Evolutionary conservation across 352 stramenopile species (phyloP).

Genomic region (Pilasporangium apinafurcum): DNA sequence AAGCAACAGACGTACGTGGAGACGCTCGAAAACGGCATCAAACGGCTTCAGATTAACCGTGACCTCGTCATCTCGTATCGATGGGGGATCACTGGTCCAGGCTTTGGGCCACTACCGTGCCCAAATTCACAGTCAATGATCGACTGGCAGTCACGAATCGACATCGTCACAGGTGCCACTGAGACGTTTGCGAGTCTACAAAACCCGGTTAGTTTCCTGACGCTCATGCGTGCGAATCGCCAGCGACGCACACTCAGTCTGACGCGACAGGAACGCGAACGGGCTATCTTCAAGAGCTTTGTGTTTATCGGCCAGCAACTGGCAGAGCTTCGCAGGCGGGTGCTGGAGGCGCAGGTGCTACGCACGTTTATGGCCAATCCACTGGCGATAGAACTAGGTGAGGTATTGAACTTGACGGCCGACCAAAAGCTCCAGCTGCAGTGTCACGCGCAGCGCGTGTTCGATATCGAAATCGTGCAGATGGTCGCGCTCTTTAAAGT

Average conservation of each 20-base stretch:
- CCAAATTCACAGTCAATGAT: constrained; percentile 44
- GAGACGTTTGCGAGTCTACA: constrained; percentile 67
- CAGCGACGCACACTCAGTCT: constrained; percentile 58
- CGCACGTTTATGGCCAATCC: constrained; percentile 35
- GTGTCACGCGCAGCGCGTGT: constrained; percentile 50
- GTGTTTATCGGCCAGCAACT: constrained; percentile 50
- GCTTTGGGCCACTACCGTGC: constrained; percentile 29
- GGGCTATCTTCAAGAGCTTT: constrained; percentile 57
- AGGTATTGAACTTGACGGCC: constrained; percentile 34
- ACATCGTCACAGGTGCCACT: constrained; percentile 56
- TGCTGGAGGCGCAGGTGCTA: constrained; percentile 65
- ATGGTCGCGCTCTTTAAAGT: constrained; percentile 77
- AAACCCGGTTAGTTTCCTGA: constrained; percentile 59
- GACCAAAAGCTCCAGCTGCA: constrained; percentile 64
- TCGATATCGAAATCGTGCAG: constrained; percentile 51
- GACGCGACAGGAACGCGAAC: constrained; percentile 32
- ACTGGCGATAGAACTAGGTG: constrained; percentile 31
- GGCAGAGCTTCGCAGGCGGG: constrained; percentile 33
- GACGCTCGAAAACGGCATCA: constrained; percentile 82
- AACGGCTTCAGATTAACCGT: constrained; percentile 78
- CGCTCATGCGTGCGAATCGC: constrained; percentile 67
- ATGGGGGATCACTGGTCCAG: constrained; percentile 57
- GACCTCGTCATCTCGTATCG: constrained; percentile 65
- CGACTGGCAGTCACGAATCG: constrained; percentile 56
- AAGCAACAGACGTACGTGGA: constrained; percentile 88